A percentile compares a stretch with the other conserved stretches of the same genome.
Conservation (phyloP, 768 basidiomycete genomes). For the Leccinellum albellum region DNA sequence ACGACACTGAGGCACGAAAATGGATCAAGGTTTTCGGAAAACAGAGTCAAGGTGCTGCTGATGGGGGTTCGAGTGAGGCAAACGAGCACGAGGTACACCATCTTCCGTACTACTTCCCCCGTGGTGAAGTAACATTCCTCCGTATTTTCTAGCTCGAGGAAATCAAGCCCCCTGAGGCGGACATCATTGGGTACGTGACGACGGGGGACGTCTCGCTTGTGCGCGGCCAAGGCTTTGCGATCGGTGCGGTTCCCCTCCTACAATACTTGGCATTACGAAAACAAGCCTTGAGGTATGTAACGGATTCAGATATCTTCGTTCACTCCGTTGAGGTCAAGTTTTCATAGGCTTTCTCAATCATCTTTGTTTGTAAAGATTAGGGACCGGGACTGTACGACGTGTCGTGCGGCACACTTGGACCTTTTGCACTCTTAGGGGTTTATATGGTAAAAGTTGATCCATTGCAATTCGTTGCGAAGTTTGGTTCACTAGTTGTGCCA, state of each 20-base stretch:
- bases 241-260: slow-evolving; percentile 67
- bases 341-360: slow-evolving; percentile 22
- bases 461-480: neutral
- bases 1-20: slow-evolving; percentile 47
- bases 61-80: slow-evolving; percentile 17
- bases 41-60: slow-evolving; percentile 5
- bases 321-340: neutral
- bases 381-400: slow-evolving; percentile 52
- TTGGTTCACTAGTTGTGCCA: too few relatives aligned
- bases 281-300: slow-evolving; percentile 41
- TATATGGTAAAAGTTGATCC: neutral
- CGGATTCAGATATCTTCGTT: neutral
- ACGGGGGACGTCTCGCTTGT: slow-evolving; percentile 81
- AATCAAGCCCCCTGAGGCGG: slow-evolving; percentile 36
- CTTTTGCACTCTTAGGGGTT: slow-evolving; percentile 26
- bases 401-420: slow-evolving; percentile 48
- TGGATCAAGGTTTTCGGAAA: slow-evolving; percentile 41
- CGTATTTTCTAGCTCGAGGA: slow-evolving; percentile 41
- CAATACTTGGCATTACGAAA: slow-evolving; percentile 49
- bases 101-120: neutral
- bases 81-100: slow-evolving; percentile 29
- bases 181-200: slow-evolving; percentile 78
- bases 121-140: neutral
- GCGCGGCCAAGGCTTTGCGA: slow-evolving; percentile 70
- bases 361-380: slow-evolving; percentile 60